Percentiles rank a stretch among this genome's conserved stretches.
Evolutionary conservation across 371 early-diverging fungal species (phyloP).

Genomic region (Fennellomyces sp.): DNA sequence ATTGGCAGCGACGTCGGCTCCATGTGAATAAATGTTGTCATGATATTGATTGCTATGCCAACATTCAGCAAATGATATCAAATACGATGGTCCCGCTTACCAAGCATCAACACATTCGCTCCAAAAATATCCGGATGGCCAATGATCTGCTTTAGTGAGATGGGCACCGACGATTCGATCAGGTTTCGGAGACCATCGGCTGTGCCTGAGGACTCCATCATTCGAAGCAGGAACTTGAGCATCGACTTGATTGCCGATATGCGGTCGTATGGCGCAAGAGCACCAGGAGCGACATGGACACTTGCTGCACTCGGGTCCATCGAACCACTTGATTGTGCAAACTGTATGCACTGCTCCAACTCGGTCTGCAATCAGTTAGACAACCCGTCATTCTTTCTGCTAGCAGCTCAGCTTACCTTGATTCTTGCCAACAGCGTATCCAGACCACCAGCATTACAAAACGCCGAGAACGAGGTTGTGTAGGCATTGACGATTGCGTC

Average conservation of each 20-base stretch:
- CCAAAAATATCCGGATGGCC: slow-evolving; percentile 78
- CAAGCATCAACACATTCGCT: slow-evolving; percentile 67
- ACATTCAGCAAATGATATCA: not conserved
- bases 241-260: slow-evolving; percentile 80
- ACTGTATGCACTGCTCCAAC: slow-evolving; percentile 47
- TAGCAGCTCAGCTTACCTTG: too few species aligned
- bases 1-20: slow-evolving; percentile 93
- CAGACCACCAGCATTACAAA: slow-evolving; percentile 85
- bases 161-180: slow-evolving; percentile 89
- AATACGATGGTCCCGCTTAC: slow-evolving; percentile 40
- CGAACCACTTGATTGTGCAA: slow-evolving; percentile 22
- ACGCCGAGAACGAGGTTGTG: slow-evolving; percentile 74
- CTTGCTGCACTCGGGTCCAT: slow-evolving; percentile 35
- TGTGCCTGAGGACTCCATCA: slow-evolving; percentile 91
- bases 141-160: slow-evolving; percentile 74
- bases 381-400: not conserved
- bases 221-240: slow-evolving; percentile 87
- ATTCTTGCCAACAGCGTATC: slow-evolving; percentile 76
- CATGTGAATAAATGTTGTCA: slow-evolving; percentile 95
- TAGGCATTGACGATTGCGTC: slow-evolving; percentile 84
- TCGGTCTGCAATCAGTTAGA: slow-evolving; percentile 40
- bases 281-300: slow-evolving; percentile 7
- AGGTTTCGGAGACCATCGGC: slow-evolving; percentile 91
- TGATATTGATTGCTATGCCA: slow-evolving; percentile 79
- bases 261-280: slow-evolving; percentile 54